Evolutionary conservation across 2,329 filamentous ascomycete genomes (phyloP).

Genomic region (Dactylellina sp.): DNA sequence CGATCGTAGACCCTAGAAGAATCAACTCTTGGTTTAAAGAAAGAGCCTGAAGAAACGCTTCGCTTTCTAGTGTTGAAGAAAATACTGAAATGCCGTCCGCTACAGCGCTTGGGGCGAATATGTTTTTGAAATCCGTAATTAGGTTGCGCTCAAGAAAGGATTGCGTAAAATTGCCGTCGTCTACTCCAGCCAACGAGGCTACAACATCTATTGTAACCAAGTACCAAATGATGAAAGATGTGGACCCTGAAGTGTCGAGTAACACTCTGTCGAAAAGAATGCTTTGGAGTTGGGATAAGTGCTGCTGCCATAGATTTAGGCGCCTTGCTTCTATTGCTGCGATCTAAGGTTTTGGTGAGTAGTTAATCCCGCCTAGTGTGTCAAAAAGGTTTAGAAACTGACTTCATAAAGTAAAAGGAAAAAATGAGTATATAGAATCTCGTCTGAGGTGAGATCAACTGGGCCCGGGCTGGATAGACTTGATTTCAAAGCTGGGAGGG

Average conservation of each 20-base stretch:
- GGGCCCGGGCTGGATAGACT: slow-evolving; percentile 65
- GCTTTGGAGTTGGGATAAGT: slow-evolving; percentile 68
- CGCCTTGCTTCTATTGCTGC: slow-evolving; percentile 66
- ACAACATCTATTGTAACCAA: slow-evolving; percentile 70
- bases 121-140: slow-evolving; percentile 64
- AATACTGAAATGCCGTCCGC: slow-evolving; percentile 61
- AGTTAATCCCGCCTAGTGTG: slow-evolving; percentile 22
- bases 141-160: slow-evolving; percentile 67
- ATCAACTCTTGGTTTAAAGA: slow-evolving; percentile 59
- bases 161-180: slow-evolving; percentile 67
- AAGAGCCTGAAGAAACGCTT: slow-evolving; percentile 59
- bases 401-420: slow-evolving; percentile 70
- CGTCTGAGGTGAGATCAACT: slow-evolving; percentile 70
- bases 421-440: slow-evolving; percentile 71
- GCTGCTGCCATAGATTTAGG: slow-evolving; percentile 69
- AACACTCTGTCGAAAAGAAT: slow-evolving; percentile 67
- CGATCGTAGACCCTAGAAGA: slow-evolving; percentile 57
- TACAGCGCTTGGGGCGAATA: slow-evolving; percentile 37
- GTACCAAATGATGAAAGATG: slow-evolving; percentile 69
- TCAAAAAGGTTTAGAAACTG: slow-evolving; percentile 62
- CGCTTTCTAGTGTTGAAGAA: slow-evolving; percentile 63
- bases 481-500: slow-evolving; percentile 67
- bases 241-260: slow-evolving; percentile 65
- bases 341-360: slow-evolving; percentile 63
- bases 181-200: slow-evolving; percentile 68